phyloP scores from a whole-genome alignment of 2,329 filamentous ascomycete species.

The Drechslerella coelobrocha region DNA sequence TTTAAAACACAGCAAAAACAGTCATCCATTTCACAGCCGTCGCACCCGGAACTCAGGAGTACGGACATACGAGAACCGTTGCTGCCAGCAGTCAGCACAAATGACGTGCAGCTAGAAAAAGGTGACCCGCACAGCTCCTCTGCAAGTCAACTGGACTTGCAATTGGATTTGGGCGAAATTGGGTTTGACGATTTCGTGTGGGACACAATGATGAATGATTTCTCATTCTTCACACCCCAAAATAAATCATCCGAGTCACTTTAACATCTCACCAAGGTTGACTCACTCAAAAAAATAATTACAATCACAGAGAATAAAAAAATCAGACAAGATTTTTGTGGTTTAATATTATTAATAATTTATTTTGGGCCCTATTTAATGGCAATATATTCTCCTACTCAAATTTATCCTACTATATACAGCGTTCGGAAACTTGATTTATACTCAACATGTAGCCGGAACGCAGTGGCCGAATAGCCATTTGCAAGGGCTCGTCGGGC shows the following conservation, averaged over 20 bases:
- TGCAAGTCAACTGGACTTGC: slow-evolving; percentile 16
- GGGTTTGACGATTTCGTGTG: slow-evolving; percentile 14
- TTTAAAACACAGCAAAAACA: slow-evolving; percentile 18
- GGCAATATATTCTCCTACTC: too few relatives aligned
- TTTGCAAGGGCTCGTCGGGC: too few relatives aligned
- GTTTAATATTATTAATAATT: too few relatives aligned
- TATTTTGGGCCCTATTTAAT: too few relatives aligned
- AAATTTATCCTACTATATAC: too few relatives aligned
- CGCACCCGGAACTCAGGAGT: slow-evolving; percentile 8
- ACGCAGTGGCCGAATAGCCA: too few relatives aligned
- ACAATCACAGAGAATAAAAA: too few relatives aligned
- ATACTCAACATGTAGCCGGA: too few relatives aligned
- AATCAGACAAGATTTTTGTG: too few relatives aligned
- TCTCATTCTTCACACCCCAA: slow-evolving; percentile 17
- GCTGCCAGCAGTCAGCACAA: slow-evolving; percentile 14
- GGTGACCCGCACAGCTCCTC: slow-evolving; percentile 14
- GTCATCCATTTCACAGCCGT: slow-evolving; percentile 15
- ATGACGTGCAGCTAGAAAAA: slow-evolving; percentile 10
- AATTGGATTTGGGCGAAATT: slow-evolving; percentile 13
- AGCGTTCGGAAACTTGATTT: too few relatives aligned
- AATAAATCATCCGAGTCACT: slow-evolving; percentile 9
- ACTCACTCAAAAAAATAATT: slow-evolving; percentile 7
- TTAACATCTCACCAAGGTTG: slow-evolving; percentile 12
- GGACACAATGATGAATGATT: slow-evolving; percentile 21
- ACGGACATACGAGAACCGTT: slow-evolving; percentile 3